Evolutionary conservation across 2,329 filamentous ascomycete genomes (phyloP).

Genomic region (Aspergillus caelatus): DNA sequence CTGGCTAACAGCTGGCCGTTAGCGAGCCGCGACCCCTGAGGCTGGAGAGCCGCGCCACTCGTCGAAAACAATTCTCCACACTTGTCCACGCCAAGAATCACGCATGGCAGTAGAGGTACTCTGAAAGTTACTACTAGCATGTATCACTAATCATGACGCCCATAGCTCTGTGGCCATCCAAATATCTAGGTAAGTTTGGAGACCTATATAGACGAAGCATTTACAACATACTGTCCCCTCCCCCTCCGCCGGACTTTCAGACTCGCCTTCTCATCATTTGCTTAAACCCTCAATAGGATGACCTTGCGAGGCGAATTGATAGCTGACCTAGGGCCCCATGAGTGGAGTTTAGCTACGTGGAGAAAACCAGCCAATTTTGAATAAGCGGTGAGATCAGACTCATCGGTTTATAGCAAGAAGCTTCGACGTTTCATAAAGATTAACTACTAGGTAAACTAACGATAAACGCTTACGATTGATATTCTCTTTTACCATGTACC

Average conservation of each 20-base stretch:
- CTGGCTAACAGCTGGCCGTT: conserved; percentile 34
- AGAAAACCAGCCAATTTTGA: conserved; percentile 5
- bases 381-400: conserved; percentile 9
- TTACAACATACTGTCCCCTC: neutral
- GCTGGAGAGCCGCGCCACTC: conserved; percentile 27
- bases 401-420: neutral
- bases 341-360: neutral
- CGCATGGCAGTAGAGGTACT: neutral
- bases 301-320: neutral
- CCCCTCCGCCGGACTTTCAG: neutral
- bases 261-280: neutral
- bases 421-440: neutral
- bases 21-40: conserved; percentile 36
- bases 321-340: neutral
- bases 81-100: conserved; percentile 21
- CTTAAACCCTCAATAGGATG: neutral
- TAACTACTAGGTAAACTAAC: neutral
- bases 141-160: neutral
- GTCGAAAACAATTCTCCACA: conserved; percentile 25
- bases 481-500: conserved; percentile 11
- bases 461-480: neutral
- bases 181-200: neutral
- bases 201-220: neutral
- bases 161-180: neutral
- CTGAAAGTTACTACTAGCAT: neutral